A percentile compares a stretch with the other conserved stretches of the same genome.
These are phyloP conservation scores for Austroboletus olivaceoglutinosus DNA, from an alignment of 1,284 basidiomycete species.

Conservation along the genomic window DNA sequence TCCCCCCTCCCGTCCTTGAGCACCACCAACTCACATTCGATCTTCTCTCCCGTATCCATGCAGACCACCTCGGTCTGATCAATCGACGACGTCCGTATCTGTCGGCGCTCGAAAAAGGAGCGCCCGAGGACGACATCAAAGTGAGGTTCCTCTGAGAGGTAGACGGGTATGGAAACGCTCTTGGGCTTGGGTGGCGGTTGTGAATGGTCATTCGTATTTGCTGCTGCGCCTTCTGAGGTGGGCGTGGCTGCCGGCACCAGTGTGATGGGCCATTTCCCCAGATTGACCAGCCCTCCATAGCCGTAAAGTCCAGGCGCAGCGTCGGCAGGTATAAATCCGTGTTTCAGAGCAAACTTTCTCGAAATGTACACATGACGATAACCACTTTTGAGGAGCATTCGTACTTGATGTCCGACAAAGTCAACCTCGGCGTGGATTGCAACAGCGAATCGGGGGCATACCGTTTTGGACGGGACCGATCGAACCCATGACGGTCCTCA, in stretches of 20 bases:
- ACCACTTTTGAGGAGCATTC: constrained; percentile 93
- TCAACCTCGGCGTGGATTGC: not conserved
- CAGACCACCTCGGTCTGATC: constrained; percentile 93
- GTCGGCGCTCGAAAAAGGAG: constrained; percentile 90
- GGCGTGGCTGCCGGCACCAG: constrained; percentile 39
- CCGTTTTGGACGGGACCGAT: constrained; percentile 89
- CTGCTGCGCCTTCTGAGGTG: constrained; percentile 7
- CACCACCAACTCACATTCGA: constrained; percentile 89
- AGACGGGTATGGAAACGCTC: constrained; percentile 48
- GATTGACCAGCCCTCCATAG: constrained; percentile 78
- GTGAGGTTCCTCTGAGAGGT: constrained; percentile 91
- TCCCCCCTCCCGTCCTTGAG: constrained; percentile 85
- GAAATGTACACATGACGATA: constrained; percentile 96
- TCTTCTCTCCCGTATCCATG: constrained; percentile 92
- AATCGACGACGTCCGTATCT: constrained; percentile 75
- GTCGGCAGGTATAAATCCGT: constrained; percentile 87
- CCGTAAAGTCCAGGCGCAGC: constrained; percentile 83
- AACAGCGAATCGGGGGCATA: constrained; percentile 33
- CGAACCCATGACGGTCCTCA: constrained; percentile 87
- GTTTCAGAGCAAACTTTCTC: constrained; percentile 85
- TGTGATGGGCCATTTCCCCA: constrained; percentile 80
- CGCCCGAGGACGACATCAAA: constrained; percentile 96
- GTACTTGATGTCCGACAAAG: constrained; percentile 55
- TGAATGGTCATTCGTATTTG: constrained; percentile 5
- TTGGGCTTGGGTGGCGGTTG: constrained; percentile 38